Base-by-base conservation (phyloP, 139 green algal species). In the Closterium sp. region DNA sequence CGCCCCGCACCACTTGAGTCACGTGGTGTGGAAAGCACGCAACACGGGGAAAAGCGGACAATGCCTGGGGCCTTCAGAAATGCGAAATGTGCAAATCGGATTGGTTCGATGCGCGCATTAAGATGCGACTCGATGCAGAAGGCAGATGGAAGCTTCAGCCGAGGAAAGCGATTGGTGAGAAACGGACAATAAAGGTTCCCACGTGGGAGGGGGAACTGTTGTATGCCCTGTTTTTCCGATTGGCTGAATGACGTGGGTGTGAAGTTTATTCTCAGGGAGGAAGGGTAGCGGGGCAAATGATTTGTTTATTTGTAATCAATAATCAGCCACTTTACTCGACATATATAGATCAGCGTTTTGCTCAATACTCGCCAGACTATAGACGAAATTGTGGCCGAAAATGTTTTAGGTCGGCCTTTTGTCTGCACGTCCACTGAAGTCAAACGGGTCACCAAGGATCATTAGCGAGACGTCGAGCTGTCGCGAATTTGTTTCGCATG, bases 21-120 rank as follows among this genome's bases (percentile, higher is more conserved):
- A 76, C 55, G 55, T 76, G 55, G 55, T 76, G 55, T 19, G 55
- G 55, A 76, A 76, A 76, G 12, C 5, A 76, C 4, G 55, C 55
- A 76, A 76, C 2, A 76, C 4, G 12, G 55, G 55, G 55, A 19
- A 76, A 19, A 76, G 36, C 36, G 36, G 55, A 76, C 16, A 12
- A 19, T 76, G 84, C 84, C 19, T 87, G 33, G 84, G 84, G 25
- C 84, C 25, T 28, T 76, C 16, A 19, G 55, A 76, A 76, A 76
- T 76, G 55, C 84, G 33, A 87, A 83, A 87, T 35, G 33, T 87
- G 84, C 84, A 81, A 33, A 7, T 35, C 84, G 84, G 84, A 87
- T 35, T 35, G 84, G 84, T 34, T 87, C 84, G 84, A 83, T 34
- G 33, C 33, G 33, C 33, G 84, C 84, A 35, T 87, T 87, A 19